Percentiles rank a stretch among this genome's conserved stretches.
phyloP scores from a whole-genome alignment of 2,329 filamentous ascomycete species.

The Colletotrichum tanaceti region DNA sequence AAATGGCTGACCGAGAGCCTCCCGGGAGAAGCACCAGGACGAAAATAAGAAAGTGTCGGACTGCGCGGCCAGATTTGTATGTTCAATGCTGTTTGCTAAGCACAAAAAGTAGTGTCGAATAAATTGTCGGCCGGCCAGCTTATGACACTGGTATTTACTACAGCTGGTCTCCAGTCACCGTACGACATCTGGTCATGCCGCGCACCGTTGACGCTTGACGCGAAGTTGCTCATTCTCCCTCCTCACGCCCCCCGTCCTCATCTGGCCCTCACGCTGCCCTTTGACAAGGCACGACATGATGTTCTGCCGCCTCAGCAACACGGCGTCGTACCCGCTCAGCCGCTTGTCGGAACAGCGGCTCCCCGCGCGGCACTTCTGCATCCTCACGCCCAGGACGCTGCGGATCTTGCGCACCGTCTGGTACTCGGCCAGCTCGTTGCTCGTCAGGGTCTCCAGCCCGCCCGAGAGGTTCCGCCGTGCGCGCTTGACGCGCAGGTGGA shows the following conservation, averaged over 20 bases:
- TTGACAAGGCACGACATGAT: background rate
- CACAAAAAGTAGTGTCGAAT: too few relatives aligned
- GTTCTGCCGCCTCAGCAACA: constrained; percentile 14
- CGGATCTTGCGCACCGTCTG: constrained; percentile 18
- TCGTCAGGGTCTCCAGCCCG: constrained; percentile 1
- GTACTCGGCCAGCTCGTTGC: constrained; percentile 12
- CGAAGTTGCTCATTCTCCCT: background rate
- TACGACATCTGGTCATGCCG: background rate
- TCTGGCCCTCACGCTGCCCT: background rate
- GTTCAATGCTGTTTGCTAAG: too few relatives aligned
- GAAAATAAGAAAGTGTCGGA: too few relatives aligned
- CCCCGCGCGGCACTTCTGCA: constrained; percentile 8
- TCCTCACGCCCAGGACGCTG: constrained; percentile 1
- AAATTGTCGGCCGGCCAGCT: too few relatives aligned
- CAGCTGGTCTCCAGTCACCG: too few relatives aligned
- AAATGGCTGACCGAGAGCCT: background rate
- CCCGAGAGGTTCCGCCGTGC: constrained; percentile 14
- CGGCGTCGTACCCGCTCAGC: constrained; percentile 4
- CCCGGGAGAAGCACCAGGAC: too few relatives aligned
- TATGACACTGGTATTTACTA: too few relatives aligned
- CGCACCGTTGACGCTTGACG: background rate
- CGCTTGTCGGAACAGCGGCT: background rate
- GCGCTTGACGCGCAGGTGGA: constrained; percentile 7
- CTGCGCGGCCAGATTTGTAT: too few relatives aligned
- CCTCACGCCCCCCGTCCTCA: background rate